These are phyloP conservation scores for Austroboletus niveus DNA, from an alignment of 1,284 basidiomycete genomes.

Conservation along the genomic window DNA sequence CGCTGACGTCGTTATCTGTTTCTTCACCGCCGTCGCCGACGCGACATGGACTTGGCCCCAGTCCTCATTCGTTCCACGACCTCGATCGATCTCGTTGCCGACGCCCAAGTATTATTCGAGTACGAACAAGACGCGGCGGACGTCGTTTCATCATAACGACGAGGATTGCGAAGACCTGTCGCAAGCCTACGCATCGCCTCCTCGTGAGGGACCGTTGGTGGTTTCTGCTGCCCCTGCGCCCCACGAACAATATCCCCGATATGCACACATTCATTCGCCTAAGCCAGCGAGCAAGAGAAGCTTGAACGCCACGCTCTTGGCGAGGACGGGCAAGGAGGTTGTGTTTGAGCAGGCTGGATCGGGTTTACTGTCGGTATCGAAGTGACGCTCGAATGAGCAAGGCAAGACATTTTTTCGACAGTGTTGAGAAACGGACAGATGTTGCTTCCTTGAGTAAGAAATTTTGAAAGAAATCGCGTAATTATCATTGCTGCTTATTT, in stretches of 20 bases:
- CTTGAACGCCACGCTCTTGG: constrained; percentile 11
- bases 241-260: constrained; percentile 25
- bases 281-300: constrained; percentile 13
- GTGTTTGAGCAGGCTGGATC: constrained; percentile 30
- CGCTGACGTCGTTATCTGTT: constrained; percentile 16
- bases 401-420: too few species aligned
- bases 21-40: constrained; percentile 8
- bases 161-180: constrained; percentile 29
- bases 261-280: constrained; percentile 24
- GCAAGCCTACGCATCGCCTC: constrained; percentile 28
- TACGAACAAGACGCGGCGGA: constrained; percentile 11
- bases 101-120: neutral
- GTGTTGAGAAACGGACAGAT: too few species aligned
- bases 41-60: constrained; percentile 11
- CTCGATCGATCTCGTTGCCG: constrained; percentile 27
- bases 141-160: constrained; percentile 12
- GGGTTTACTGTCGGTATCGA: constrained; percentile 27
- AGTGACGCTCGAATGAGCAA: too few species aligned
- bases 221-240: constrained; percentile 17
- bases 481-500: too few species aligned
- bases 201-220: constrained; percentile 29
- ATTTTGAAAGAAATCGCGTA: too few species aligned
- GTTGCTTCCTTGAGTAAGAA: too few species aligned
- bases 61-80: constrained; percentile 19
- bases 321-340: constrained; percentile 18